Base-by-base conservation (phyloP, 306 rosid species). In the Vicia sativa region DNA sequence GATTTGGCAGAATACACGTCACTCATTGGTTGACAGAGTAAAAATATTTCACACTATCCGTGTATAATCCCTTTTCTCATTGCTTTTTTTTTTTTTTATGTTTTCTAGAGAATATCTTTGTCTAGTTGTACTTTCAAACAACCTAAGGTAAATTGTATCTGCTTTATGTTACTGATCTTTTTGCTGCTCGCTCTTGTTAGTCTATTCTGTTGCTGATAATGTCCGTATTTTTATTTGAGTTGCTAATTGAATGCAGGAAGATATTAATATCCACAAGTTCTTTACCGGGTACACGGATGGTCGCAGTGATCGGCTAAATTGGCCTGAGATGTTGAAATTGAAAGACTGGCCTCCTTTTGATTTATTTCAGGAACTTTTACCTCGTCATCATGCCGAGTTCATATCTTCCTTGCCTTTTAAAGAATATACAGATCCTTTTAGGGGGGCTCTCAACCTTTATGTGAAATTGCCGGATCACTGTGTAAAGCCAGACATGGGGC, bases 331-430 rank as follows among this genome's bases (percentile, higher is more conserved):
- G 72, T 74, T 92, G 77, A 92, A 89, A 78, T 76, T 92, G 55
- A 89, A 92, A 73, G 95, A 87, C 56, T 89, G 96, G 95, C 96
- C 98, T 10, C 90, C 97, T 5, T 80, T 91, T 52, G 83, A 64
- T 74, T 67, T 76, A 46, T 92, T 89, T 79, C 89, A 79, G 68
- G 84, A 87, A 63, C 81, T 89, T 11, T 77, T 92, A 57, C 98
- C 98, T 6, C 89, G 96, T 12, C 98, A 92, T 71, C 78, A 79
- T 79, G 86, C 86, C 5, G 96, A 92, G 77, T 89, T 87, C 71
- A 67, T 89, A 18, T 55, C 79, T 67, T 86, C 82, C 78, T 81
- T 91, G 72, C 97, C 97, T 0, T 91, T 70, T 52, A 86, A 88
- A 83, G 86, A 85, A 54, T 91, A 86, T 54, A 86, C 97, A 25